Conservation (phyloP, 2,329 filamentous ascomycete species). For the Cladobotryum mycophilum region DNA sequence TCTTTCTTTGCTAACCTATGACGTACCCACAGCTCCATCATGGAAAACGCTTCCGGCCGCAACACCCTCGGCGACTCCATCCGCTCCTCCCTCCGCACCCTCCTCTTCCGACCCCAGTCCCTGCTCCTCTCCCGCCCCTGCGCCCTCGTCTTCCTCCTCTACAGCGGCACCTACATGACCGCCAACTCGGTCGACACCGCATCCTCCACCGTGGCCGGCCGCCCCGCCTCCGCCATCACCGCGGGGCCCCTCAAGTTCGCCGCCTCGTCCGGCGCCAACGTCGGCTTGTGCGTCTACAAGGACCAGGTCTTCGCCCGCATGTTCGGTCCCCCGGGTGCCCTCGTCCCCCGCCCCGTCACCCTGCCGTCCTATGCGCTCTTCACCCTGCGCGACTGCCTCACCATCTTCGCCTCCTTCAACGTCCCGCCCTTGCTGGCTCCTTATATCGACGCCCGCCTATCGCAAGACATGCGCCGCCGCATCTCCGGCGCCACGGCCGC, state of each 20-base stretch:
- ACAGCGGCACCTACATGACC: slow-evolving; percentile 83
- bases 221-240: slow-evolving; percentile 57
- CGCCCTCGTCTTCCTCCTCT: slow-evolving; percentile 65
- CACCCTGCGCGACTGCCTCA: slow-evolving; percentile 74
- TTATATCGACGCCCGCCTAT: slow-evolving; percentile 49
- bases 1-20: slow-evolving; percentile 10
- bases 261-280: slow-evolving; percentile 74
- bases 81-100: slow-evolving; percentile 47
- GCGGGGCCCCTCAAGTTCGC: slow-evolving; percentile 74
- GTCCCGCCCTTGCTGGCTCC: slow-evolving; percentile 74
- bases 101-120: slow-evolving; percentile 54
- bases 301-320: slow-evolving; percentile 79
- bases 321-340: slow-evolving; percentile 60
- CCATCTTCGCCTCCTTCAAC: slow-evolving; percentile 90
- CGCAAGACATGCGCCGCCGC: slow-evolving; percentile 37
- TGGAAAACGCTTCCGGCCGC: slow-evolving; percentile 73
- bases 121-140: slow-evolving; percentile 62
- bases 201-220: slow-evolving; percentile 55
- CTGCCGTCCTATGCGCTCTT: slow-evolving; percentile 71
- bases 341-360: slow-evolving; percentile 53
- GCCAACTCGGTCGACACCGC: slow-evolving; percentile 83
- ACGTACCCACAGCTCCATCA: slow-evolving; percentile 54
- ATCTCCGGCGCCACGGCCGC: slow-evolving; percentile 57
- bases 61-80: slow-evolving; percentile 54
- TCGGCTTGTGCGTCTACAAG: slow-evolving; percentile 82